These are phyloP conservation scores for Coemansia sp. DNA, from an alignment of 371 early-diverging fungal genomes.

Conservation along the genomic window DNA sequence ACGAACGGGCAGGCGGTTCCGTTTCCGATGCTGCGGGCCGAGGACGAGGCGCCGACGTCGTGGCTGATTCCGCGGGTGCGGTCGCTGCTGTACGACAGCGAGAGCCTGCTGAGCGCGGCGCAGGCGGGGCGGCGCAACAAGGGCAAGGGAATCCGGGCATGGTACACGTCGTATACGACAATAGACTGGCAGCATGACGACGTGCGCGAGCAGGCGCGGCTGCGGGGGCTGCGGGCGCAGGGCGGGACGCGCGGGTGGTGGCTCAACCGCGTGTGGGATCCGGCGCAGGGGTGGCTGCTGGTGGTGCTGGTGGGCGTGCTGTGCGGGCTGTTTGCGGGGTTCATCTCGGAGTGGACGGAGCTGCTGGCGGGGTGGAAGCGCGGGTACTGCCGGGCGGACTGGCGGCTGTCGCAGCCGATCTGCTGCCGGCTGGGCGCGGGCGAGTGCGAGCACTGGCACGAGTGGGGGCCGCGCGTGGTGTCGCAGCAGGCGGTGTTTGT, in stretches of 20 bases:
- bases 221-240: constrained; percentile 60
- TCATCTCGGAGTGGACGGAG: constrained; percentile 77
- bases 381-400: constrained; percentile 85
- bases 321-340: constrained; percentile 78
- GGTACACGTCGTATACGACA: constrained; percentile 54
- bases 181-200: constrained; percentile 95
- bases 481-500: constrained; percentile 48
- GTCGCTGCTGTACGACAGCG: constrained; percentile 41
- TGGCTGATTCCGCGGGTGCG: constrained; percentile 46
- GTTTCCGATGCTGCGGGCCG: constrained; percentile 39
- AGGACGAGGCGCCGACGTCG: constrained; percentile 41
- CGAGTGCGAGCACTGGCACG: constrained; percentile 41
- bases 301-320: constrained; percentile 71
- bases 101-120: constrained; percentile 16
- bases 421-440: constrained; percentile 40
- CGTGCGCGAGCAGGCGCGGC: constrained; percentile 82
- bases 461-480: constrained; percentile 38
- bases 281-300: constrained; percentile 85
- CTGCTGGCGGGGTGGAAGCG: constrained; percentile 77
- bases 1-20: constrained; percentile 17
- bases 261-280: constrained; percentile 63
- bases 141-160: constrained; percentile 48
- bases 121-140: constrained; percentile 28
- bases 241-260: constrained; percentile 62
- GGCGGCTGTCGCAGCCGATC: constrained; percentile 59